These are phyloP conservation scores for Lipomyces japonicus DNA, from an alignment of 805 yeast genomes.

Conservation along the genomic window DNA sequence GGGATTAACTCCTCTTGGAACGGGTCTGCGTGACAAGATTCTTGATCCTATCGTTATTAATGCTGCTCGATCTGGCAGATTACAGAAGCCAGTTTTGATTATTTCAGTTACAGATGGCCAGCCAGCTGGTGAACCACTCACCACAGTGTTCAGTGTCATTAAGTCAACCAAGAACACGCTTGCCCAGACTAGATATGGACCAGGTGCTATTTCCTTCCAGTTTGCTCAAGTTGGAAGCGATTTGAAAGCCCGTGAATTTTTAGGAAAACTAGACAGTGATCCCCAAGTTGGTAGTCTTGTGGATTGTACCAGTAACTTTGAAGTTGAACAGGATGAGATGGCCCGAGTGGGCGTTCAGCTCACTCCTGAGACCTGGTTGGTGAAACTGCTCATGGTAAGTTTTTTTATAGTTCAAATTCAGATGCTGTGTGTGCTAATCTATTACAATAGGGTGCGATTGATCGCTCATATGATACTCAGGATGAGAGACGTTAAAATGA, in stretches of 20 bases:
- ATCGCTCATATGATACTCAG: slow-evolving; percentile 34
- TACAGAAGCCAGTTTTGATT: slow-evolving; percentile 35
- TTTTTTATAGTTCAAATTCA: background rate
- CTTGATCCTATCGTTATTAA: slow-evolving; percentile 33
- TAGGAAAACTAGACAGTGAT: slow-evolving; percentile 33
- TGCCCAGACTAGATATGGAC: slow-evolving; percentile 30
- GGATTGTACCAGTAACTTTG: slow-evolving; percentile 35
- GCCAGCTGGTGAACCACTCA: slow-evolving; percentile 36
- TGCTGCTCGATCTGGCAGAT: slow-evolving; percentile 28
- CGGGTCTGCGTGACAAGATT: slow-evolving; percentile 31
- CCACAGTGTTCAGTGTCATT: slow-evolving; percentile 30
- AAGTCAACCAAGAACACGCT: slow-evolving; percentile 30
- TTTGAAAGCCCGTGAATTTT: slow-evolving; percentile 34
- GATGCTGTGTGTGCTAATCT: background rate
- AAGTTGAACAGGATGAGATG: slow-evolving; percentile 37
- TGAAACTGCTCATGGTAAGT: slow-evolving; percentile 35
- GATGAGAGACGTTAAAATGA: slow-evolving; percentile 30
- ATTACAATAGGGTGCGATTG: slow-evolving; percentile 26
- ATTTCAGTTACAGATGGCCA: slow-evolving; percentile 36
- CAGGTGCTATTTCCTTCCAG: slow-evolving; percentile 36
- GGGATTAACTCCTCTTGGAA: slow-evolving; percentile 35
- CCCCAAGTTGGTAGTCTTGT: slow-evolving; percentile 33
- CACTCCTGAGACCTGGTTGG: slow-evolving; percentile 35
- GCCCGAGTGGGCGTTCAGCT: slow-evolving; percentile 34
- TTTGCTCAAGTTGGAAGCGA: slow-evolving; percentile 38